phyloP scores from a whole-genome alignment of 371 early-diverging fungal genomes.

The Rhizopus sp. region DNA sequence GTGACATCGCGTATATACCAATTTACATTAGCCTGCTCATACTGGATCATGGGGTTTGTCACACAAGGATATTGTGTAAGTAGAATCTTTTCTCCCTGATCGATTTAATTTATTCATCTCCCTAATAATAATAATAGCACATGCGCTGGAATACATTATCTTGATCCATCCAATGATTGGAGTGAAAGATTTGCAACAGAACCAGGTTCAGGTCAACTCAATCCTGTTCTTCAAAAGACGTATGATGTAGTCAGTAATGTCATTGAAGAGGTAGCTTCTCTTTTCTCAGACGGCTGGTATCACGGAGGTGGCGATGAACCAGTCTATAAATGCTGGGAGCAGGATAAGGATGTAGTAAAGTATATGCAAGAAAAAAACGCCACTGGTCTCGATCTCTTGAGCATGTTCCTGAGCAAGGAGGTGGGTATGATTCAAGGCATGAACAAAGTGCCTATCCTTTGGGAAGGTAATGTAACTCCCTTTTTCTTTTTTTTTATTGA shows the following conservation, averaged over 20 bases:
- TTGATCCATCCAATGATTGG: conserved; percentile 52
- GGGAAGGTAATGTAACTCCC: conserved; percentile 48
- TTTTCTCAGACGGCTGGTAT: conserved; percentile 65
- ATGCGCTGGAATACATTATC: conserved; percentile 37
- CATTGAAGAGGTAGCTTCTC: conserved; percentile 54
- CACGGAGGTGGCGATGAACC: conserved; percentile 79
- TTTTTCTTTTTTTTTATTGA: background rate
- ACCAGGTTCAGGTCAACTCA: conserved; percentile 75
- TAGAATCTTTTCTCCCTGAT: background rate
- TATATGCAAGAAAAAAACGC: conserved; percentile 43
- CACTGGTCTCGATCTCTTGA: conserved; percentile 38
- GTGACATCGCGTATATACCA: background rate
- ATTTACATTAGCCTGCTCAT: conserved; percentile 64
- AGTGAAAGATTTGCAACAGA: conserved; percentile 59
- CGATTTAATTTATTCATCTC: background rate
- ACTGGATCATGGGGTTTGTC: conserved; percentile 55
- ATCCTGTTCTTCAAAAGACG: conserved; percentile 59
- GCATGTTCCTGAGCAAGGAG: conserved; percentile 37
- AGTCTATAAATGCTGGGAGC: conserved; percentile 67
- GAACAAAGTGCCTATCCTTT: conserved; percentile 53
- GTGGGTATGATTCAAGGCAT: conserved; percentile 29
- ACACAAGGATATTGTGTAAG: conserved; percentile 46
- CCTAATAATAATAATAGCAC: conserved; percentile 24
- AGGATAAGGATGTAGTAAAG: conserved; percentile 36
- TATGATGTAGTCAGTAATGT: conserved; percentile 58